Evolutionary conservation across 2,329 filamentous ascomycete genomes (phyloP), one percentile per base, ranked within the genome.

Genomic region (Arthrobotrys entomopaga): DNA sequence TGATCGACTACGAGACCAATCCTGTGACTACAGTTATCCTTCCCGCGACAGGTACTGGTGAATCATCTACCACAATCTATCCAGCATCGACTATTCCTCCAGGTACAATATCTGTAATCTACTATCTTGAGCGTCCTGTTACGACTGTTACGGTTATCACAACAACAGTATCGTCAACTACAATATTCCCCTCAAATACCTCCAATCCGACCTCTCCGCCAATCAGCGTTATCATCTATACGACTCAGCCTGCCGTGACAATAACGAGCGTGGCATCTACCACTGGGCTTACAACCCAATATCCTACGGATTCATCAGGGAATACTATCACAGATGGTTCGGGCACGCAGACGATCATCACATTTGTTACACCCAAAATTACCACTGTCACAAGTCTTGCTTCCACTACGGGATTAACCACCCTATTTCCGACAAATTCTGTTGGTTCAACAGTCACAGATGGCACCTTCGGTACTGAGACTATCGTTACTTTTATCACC

Each of bases 391-490:
- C 54, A 7, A 58, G 19, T 6, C 3, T 46, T 6, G 34, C 5
- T 11, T 46, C 54, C 4, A 16, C 15, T 2, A 46, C 54, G 15
- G 54, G 54, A 1, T 10, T 46, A 10, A 58, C 54, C 3, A 58
- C 54, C 7, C 4, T 43, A 7, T 58, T 58, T 34, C 54, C 54
- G 10, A 58, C 54, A 2, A 46, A 58, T 24, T 43, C 34, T 58
- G 54, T 34, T 24, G 54, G 54, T 15, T 58, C 54, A 24, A 58
- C 54, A 5, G 34, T 58, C 10, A 58, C 54, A 15, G 54, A 58
- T 24, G 38, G 54, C 19, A 5, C 38, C 7, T 49, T 49, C 19
- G 38, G 34, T 11, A 40, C 54, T 43, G 16, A 40, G 6, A 58
- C 54, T 4, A 34, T 58, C 38, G 38, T 58, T 6, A 58, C 54